phyloP scores from a whole-genome alignment of 2,329 filamentous ascomycete genomes.

The Ophiosphaerella herpotricha region DNA sequence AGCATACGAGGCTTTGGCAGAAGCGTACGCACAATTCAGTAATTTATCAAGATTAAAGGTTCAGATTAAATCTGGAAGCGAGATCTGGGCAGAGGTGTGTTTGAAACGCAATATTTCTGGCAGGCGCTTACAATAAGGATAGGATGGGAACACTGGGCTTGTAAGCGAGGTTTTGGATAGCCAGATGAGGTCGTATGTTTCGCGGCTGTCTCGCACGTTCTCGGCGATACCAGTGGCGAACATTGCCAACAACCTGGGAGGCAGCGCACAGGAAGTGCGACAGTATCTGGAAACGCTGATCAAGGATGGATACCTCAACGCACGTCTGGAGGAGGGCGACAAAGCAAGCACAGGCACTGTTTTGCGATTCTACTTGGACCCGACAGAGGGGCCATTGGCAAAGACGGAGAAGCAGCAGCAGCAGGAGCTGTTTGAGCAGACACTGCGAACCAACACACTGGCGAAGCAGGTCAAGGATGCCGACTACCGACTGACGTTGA shows the following conservation, averaged over 20 bases:
- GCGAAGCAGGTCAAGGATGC: constrained; percentile 58
- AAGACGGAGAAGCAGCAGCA: constrained; percentile 48
- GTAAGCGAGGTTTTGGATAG: constrained; percentile 70
- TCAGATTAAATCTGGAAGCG: constrained; percentile 64
- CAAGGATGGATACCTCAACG: constrained; percentile 55
- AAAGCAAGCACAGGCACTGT: constrained; percentile 50
- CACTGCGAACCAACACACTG: constrained; percentile 55
- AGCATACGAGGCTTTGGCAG: constrained; percentile 72
- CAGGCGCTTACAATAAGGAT: constrained; percentile 22
- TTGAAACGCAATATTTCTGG: constrained; percentile 17
- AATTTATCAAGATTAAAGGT: constrained; percentile 61
- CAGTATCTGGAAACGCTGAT: constrained; percentile 61
- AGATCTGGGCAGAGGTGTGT: constrained; percentile 64
- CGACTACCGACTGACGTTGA: constrained; percentile 61
- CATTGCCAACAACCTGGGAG: constrained; percentile 57
- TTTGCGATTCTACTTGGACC: constrained; percentile 57
- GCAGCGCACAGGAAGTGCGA: constrained; percentile 56
- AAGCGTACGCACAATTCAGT: constrained; percentile 63
- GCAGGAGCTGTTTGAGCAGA: constrained; percentile 55
- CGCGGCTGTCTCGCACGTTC: constrained; percentile 74
- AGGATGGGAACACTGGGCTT: constrained; percentile 75
- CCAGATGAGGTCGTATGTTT: constrained; percentile 76
- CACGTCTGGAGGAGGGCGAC: constrained; percentile 53
- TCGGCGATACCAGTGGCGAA: constrained; percentile 62
- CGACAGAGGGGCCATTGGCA: constrained; percentile 42